Evolutionary conservation across 495 filamentous ascomycete species (phyloP), one percentile per base, ranked within the genome.

Genomic region (Lichenothelia convexa): DNA sequence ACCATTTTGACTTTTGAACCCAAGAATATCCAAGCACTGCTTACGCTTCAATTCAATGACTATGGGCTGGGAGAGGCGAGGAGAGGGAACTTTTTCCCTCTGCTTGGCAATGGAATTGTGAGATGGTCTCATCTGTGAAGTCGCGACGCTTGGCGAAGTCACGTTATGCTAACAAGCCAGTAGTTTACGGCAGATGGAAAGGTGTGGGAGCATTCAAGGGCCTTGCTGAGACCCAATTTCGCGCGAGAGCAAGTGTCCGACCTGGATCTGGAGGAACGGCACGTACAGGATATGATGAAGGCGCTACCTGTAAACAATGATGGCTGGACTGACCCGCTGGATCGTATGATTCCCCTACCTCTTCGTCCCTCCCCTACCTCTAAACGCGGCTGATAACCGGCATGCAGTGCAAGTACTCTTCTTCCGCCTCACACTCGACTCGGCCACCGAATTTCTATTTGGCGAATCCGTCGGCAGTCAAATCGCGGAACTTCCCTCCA

Each of bases 391-490:
- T n/a, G n/a, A n/a, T n/a, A n/a, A n/a, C n/a, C n/a, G n/a, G n/a
- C n/a, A n/a, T n/a, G n/a, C n/a, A n/a, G n/a, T 87, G 22, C 63
- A 65, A 21, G 67, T 74, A 6, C 59, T 86, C 15, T 75, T 87
- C 53, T 86, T 80, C 61, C 68, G 81, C 6, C 80, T 76, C 44
- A 86, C 83, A 1, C 61, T 94, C 7, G 85, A 94, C 51, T 61
- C 75, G 1, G 73, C 81, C 1, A 89, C 85, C 11, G 79, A 87
- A 39, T 93, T 89, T 50, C 58, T 94, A 22, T 66, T 93, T n/a
- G 86, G 86, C 11, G 59, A 74, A 32, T 71, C 73, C 35, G 71
- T 81, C 11, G 65, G 78, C 41, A 83, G 73, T 21, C 54, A 58
- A 24, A 23, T 57, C n/a, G 35, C 38, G 9, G 36, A 16, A n/a